Conservation (phyloP, 2,329 filamentous ascomycete genomes). For the Alternaria sp. region DNA sequence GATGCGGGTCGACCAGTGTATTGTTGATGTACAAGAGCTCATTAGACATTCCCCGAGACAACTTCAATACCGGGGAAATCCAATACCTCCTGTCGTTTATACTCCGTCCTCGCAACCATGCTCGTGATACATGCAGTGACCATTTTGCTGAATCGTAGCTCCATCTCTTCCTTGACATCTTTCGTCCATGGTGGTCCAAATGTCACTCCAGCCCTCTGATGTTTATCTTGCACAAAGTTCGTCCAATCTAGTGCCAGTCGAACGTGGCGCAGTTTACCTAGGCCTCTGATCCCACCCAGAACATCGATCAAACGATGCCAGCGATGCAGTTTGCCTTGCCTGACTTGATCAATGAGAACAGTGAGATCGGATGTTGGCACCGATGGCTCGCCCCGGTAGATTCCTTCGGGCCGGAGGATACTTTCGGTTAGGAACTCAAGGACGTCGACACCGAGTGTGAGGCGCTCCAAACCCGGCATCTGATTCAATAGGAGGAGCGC, state of each 20-base stretch:
- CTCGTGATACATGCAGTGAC: neutral
- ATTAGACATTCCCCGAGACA: fast-evolving
- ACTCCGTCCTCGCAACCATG: neutral
- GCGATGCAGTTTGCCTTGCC: neutral
- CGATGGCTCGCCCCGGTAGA: neutral
- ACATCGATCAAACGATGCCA: neutral
- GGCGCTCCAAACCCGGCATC: neutral
- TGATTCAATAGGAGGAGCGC: neutral
- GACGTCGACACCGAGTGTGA: neutral
- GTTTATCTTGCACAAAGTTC: neutral
- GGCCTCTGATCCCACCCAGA: neutral
- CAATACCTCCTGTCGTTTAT: neutral
- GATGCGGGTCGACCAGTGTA: neutral
- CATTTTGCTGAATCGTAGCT: neutral
- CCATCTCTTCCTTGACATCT: neutral
- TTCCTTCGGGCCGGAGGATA: neutral
- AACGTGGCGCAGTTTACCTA: neutral
- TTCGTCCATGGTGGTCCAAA: neutral
- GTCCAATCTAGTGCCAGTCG: neutral
- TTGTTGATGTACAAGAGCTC: fast-evolving
- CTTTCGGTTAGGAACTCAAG: neutral
- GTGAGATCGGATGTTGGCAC: neutral
- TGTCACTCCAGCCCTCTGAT: neutral
- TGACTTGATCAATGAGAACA: neutral
- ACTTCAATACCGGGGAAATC: neutral